Evolutionary conservation across 805 yeast species (phyloP), one percentile per base, ranked within the genome.

Genomic region (Jamesozyma gamospora): DNA sequence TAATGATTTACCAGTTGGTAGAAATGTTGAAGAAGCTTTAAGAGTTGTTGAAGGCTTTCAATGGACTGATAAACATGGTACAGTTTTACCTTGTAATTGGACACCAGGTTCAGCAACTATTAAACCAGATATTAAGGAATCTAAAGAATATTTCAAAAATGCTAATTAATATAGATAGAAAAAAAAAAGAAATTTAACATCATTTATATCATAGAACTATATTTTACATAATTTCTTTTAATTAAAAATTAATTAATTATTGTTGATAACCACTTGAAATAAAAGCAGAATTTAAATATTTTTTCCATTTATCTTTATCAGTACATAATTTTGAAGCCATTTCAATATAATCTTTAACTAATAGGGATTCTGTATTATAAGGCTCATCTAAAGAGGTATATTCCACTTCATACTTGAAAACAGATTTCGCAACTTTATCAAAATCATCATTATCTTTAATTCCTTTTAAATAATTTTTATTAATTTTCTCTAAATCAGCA

Each of bases 61-160:
- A 75, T 92, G 94, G 88, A 84, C 95, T 58, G 97, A 88, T 69
- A 83, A 85, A 74, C 74, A 92, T 79, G 98, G 98, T 72, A 96
- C 94, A 74, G 98, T 92, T 53, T 88, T 96, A 75, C 98, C 98
- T 59, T 96, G 97, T 65, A 90, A 90, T 92, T 90, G 98, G 98
- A 77, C 80, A 41, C 80, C 83, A 67, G 98, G 97, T 71, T 66
- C 84, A 46, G 95, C 84, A 62, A 82, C 94, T 67, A 85, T 87
- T 71, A 80, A 79, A 66, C 86, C 88, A 63, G 81, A 75, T 56
- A 85, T 82, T 53, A 73, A 67, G 36, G 79, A 72, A 54, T 80
- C 92, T 58, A 80, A 80, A 76, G 80, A 76, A 62, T 84, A 81
- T 79, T 84, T 85, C 67, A 62, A 66, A 52, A 71, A 75, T 62